Evolutionary conservation across 2,329 filamentous ascomycete species (phyloP).

Genomic region (Trichoderma cornu-damae): DNA sequence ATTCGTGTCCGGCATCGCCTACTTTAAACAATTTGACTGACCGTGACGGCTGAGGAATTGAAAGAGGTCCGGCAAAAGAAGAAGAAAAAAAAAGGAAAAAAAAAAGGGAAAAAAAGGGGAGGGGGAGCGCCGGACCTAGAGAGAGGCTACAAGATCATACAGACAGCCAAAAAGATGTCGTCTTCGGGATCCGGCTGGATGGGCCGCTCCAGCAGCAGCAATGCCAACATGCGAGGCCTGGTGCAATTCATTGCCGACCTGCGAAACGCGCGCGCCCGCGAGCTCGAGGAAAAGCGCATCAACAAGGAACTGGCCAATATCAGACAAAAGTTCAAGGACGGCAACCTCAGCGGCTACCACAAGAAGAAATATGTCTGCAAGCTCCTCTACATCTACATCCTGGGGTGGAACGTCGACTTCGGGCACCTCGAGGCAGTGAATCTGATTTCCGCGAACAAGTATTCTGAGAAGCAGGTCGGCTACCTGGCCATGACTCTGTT

Average conservation of each 20-base stretch:
- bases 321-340: constrained; percentile 95
- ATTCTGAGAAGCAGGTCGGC: constrained; percentile 98
- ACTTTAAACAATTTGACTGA: constrained; percentile 15
- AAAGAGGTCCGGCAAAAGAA: too few relatives aligned
- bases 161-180: constrained; percentile 44
- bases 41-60: constrained; percentile 7
- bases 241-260: constrained; percentile 98
- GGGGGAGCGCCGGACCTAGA: background rate
- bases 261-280: constrained; percentile 87
- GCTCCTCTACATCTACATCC: constrained; percentile 97
- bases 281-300: constrained; percentile 97
- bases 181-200: constrained; percentile 57
- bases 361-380: constrained; percentile 99
- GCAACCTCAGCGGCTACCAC: constrained; percentile 89
- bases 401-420: constrained; percentile 99
- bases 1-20: constrained; percentile 23
- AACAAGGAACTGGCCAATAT: constrained; percentile 99
- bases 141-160: background rate
- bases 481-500: constrained; percentile 97
- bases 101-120: background rate
- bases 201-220: constrained; percentile 60
- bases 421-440: constrained; percentile 98
- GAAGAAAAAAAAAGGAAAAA: background rate
- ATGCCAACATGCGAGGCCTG: constrained; percentile 70
- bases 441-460: constrained; percentile 91